These are phyloP conservation scores for Dendrocalamus sinicus DNA, from an alignment of 176 grass and related monocot genomes.

Conservation along the genomic window DNA sequence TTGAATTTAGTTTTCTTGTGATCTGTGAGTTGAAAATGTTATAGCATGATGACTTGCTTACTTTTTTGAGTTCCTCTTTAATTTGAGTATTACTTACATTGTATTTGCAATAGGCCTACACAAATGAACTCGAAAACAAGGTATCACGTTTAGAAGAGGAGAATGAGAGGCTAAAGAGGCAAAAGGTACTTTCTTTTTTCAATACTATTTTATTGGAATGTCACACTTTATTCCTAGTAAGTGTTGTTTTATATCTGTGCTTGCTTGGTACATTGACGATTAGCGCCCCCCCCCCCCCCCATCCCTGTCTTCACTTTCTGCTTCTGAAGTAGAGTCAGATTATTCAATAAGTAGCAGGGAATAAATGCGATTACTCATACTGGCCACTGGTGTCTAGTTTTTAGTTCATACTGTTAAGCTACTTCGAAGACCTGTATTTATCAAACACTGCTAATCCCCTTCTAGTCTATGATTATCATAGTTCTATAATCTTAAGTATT, in stretches of 20 bases:
- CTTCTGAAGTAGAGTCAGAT: neutral
- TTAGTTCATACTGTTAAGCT: slow-evolving; percentile 8
- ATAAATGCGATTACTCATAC: slow-evolving; percentile 13
- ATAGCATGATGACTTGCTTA: neutral
- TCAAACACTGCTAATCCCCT: neutral
- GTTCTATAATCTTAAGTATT: slow-evolving; percentile 20
- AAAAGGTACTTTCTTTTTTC: slow-evolving; percentile 69
- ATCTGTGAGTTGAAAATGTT: slow-evolving; percentile 7
- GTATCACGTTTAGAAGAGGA: slow-evolving; percentile 91
- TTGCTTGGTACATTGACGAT: slow-evolving; percentile 23
- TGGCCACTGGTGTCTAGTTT: neutral
- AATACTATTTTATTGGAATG: slow-evolving; percentile 21
- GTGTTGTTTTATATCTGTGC: neutral
- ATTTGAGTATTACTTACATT: slow-evolving; percentile 27
- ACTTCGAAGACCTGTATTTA: slow-evolving; percentile 20
- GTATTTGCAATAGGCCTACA: slow-evolving; percentile 83
- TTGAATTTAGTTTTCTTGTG: slow-evolving; percentile 34
- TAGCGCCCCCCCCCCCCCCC: neutral
- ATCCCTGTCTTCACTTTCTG: slow-evolving; percentile 1
- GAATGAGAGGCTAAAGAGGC: slow-evolving; percentile 79
- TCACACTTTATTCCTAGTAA: neutral
- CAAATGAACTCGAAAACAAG: slow-evolving; percentile 98
- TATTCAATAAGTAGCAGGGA: slow-evolving; percentile 27
- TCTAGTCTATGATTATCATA: neutral
- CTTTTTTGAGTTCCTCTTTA: neutral